A percentile compares a stretch with the other conserved stretches of the same genome.
phyloP scores from a whole-genome alignment of 73 alveolate genomes.

The Urostyla sp. region DNA sequence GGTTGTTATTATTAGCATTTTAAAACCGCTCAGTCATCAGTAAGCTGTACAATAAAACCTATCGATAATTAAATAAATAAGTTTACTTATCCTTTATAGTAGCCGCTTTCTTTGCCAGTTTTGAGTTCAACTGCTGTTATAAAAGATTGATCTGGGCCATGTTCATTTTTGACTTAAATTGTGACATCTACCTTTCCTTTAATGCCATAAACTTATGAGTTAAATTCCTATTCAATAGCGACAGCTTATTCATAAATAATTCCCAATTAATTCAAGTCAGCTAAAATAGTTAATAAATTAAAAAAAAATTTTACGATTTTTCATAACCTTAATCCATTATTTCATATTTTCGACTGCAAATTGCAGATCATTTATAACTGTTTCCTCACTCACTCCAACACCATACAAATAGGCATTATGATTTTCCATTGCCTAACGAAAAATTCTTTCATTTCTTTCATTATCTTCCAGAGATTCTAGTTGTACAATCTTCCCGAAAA shows the following conservation, averaged over 20 bases:
- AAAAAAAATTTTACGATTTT: slow-evolving; percentile 13
- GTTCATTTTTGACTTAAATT: background rate
- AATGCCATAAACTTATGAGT: slow-evolving; percentile 50
- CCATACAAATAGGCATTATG: slow-evolving; percentile 5
- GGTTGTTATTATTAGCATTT: slow-evolving; percentile 11
- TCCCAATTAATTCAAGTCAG: slow-evolving; percentile 16
- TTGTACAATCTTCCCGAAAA: slow-evolving; percentile 9
- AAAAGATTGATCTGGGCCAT: background rate
- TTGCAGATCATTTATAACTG: slow-evolving; percentile 2
- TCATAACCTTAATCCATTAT: slow-evolving; percentile 15
- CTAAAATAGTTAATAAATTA: background rate
- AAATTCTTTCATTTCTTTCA: background rate
- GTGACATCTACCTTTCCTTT: slow-evolving; percentile 62
- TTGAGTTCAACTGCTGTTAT: slow-evolving; percentile 52
- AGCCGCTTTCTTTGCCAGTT: slow-evolving; percentile 50
- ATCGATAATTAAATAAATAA: no score
- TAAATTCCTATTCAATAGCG: slow-evolving; percentile 55
- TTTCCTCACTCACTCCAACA: background rate
- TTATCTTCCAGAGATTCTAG: slow-evolving; percentile 1
- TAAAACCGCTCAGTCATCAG: slow-evolving; percentile 54
- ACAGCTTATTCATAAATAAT: background rate
- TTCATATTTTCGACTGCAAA: slow-evolving; percentile 16
- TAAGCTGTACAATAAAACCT: slow-evolving; percentile 47
- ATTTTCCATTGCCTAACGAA: background rate
- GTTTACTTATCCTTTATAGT: slow-evolving; percentile 42